Base-by-base conservation (phyloP, 495 filamentous ascomycete species). In the Poronia punctata region DNA sequence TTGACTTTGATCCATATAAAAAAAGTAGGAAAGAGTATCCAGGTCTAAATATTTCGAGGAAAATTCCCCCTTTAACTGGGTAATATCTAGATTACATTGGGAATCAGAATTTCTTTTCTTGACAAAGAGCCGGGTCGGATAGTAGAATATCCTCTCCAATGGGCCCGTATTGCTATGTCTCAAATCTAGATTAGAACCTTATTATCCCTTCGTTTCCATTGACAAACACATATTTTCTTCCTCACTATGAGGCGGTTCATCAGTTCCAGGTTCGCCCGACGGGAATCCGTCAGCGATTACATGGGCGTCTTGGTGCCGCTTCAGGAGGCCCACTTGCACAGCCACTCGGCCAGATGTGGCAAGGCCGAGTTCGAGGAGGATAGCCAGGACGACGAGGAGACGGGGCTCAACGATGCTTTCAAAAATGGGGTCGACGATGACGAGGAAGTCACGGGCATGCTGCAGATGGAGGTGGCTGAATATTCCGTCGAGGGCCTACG, bases 401-500 rank as follows among this genome's bases (percentile, higher is more conserved):
- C 54, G 19, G 61, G 62, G 41, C 48, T 53, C 10, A 50, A 43
- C 12, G 18, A 18, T 24, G 47, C 49, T 3, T 45, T 38, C 22
- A 60, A 64, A 45, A 50, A 52, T 25, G 48, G 56, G 40, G 56
- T 57, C 26, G 59, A 60, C 41, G 66, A 65, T 52, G 50, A 42
- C 22, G n/a, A n/a, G n/a, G n/a, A n/a, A n/a, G n/a, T n/a, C 3
- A 55, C 51, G 25, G 62, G 53, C 39, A 67, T 66, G 63, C 45
- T 65, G 37, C 58, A 63, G 48, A 64, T 61, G 58, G 53, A 52
- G 35, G 63, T 50, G 18, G 54, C 57, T 34, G 69, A 72, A 40
- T 73, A 75, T 40, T 72, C 68, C 29, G 62, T 74, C 45, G 68
- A 74, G 36, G 70, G 70, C 1, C 44, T 75, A 25, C 54, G 69